phyloP scores from a whole-genome alignment of 2,329 filamentous ascomycete genomes.

The Curvularia eragrostidis region DNA sequence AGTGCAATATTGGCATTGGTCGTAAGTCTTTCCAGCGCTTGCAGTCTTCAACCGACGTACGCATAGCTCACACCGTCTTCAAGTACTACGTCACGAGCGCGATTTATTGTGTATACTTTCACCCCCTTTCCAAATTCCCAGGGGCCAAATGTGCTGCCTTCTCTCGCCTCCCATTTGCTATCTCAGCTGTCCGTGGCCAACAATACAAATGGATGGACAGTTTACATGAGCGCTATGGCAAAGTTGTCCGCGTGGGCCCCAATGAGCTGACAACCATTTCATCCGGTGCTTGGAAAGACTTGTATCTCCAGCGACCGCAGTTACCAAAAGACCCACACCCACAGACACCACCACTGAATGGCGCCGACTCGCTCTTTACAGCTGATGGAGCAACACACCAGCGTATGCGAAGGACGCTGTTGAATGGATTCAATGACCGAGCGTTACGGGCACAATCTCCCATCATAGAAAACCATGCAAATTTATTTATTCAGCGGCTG shows the following conservation, averaged over 20 bases:
- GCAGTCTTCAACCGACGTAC: background rate
- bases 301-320: slow-evolving; percentile 10
- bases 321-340: slow-evolving; percentile 6
- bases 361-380: slow-evolving; percentile 9
- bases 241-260: slow-evolving; percentile 18
- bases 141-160: slow-evolving; percentile 8
- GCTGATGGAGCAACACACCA: slow-evolving; percentile 7
- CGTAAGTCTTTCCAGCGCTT: background rate
- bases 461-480: slow-evolving; percentile 4
- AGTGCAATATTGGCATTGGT: slow-evolving; percentile 1
- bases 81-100: slow-evolving; percentile 6
- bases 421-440: slow-evolving; percentile 8
- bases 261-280: slow-evolving; percentile 8
- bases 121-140: slow-evolving; percentile 5
- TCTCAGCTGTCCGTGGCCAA: slow-evolving; percentile 7
- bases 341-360: slow-evolving; percentile 6
- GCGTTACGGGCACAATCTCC: slow-evolving; percentile 5
- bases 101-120: slow-evolving; percentile 4
- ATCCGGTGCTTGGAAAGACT: slow-evolving; percentile 8
- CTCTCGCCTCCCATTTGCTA: slow-evolving; percentile 10
- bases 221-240: slow-evolving; percentile 19
- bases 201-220: slow-evolving; percentile 10
- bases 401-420: slow-evolving; percentile 7
- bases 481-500: slow-evolving; percentile 3
- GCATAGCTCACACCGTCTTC: background rate